A percentile compares a stretch with the other conserved stretches of the same genome.
These are phyloP conservation scores for Plasmodium vinckei DNA, from an alignment of 169 alveolate species.

Conservation along the genomic window DNA sequence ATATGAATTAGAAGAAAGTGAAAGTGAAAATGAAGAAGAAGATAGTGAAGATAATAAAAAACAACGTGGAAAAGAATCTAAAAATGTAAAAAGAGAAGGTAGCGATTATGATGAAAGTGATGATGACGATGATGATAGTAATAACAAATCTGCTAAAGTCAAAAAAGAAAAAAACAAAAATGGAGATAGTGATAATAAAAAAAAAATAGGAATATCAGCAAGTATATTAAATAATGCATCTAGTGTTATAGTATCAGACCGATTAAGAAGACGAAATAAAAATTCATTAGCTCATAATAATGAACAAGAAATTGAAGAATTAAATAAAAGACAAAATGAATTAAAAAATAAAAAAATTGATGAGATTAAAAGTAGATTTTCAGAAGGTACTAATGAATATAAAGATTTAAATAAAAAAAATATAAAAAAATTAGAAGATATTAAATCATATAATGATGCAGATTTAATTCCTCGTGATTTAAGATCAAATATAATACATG, in stretches of 20 bases:
- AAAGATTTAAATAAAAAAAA: slow-evolving; percentile 84
- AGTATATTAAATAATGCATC: slow-evolving; percentile 84
- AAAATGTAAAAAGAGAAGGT: background rate
- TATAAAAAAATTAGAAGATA: slow-evolving; percentile 89
- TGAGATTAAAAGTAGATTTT: slow-evolving; percentile 88
- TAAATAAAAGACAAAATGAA: slow-evolving; percentile 87
- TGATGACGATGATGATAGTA: slow-evolving; percentile 24
- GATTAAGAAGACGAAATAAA: slow-evolving; percentile 81
- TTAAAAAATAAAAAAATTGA: slow-evolving; percentile 88
- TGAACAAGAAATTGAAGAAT: slow-evolving; percentile 81
- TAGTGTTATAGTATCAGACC: slow-evolving; percentile 83
- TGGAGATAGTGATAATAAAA: slow-evolving; percentile 64
- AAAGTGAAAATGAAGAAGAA: slow-evolving; percentile 84
- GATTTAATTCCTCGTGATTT: slow-evolving; percentile 90
- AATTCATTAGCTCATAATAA: slow-evolving; percentile 78
- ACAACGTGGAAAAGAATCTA: no score
- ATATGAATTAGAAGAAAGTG: slow-evolving; percentile 85
- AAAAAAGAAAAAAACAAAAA: slow-evolving; percentile 27
- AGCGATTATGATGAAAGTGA: background rate
- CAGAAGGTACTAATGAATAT: slow-evolving; percentile 86
- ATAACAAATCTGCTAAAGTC: background rate
- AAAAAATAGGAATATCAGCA: slow-evolving; percentile 81
- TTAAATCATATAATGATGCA: slow-evolving; percentile 87
- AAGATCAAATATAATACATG: slow-evolving; percentile 87
- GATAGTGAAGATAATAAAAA: slow-evolving; percentile 1